A percentile compares a stretch with the other conserved stretches of the same genome.
Conservation (phyloP, 768 basidiomycete genomes). For the Mycena filopes region DNA sequence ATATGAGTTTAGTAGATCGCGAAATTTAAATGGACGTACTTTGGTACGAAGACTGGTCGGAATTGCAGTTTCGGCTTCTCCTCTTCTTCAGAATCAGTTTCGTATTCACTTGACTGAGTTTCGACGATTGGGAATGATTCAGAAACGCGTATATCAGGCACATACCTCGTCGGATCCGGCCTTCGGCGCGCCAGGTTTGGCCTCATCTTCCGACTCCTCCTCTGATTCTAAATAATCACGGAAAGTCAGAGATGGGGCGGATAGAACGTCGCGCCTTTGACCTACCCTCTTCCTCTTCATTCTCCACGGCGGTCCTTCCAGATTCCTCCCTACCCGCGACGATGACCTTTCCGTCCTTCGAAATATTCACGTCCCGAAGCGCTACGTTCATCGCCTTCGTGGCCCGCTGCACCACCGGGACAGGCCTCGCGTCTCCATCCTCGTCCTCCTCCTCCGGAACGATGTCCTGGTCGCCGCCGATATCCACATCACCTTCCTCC, state of each 20-base stretch:
- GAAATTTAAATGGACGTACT: constrained; percentile 62
- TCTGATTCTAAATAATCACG: constrained; percentile 31
- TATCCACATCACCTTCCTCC: constrained; percentile 68
- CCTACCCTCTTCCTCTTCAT: constrained; percentile 57
- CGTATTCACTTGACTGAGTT: constrained; percentile 85
- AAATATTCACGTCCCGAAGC: constrained; percentile 84
- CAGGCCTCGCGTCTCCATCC: constrained; percentile 52
- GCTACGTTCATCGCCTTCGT: constrained; percentile 75
- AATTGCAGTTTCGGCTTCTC: constrained; percentile 81
- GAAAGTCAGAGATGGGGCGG: constrained; percentile 11
- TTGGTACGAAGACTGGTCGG: constrained; percentile 94
- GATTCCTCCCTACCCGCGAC: constrained; percentile 84
- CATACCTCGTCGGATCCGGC: constrained; percentile 41
- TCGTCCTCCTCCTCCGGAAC: constrained; percentile 56
- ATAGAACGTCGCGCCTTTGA: constrained; percentile 28
- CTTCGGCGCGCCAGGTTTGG: constrained; percentile 44
- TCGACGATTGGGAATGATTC: constrained; percentile 28
- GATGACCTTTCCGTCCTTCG: constrained; percentile 81
- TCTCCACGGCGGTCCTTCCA: constrained; percentile 75
- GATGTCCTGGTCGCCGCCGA: constrained; percentile 68
- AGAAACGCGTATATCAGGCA: constrained; percentile 7
- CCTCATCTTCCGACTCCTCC: constrained; percentile 64
- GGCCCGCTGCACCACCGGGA: constrained; percentile 43
- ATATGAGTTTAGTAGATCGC: constrained; percentile 11
- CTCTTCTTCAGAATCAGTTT: constrained; percentile 82